Evolutionary conservation across 345 rosid species (phyloP), one percentile per base, ranked within the genome.

Genomic region (Punica granatum): DNA sequence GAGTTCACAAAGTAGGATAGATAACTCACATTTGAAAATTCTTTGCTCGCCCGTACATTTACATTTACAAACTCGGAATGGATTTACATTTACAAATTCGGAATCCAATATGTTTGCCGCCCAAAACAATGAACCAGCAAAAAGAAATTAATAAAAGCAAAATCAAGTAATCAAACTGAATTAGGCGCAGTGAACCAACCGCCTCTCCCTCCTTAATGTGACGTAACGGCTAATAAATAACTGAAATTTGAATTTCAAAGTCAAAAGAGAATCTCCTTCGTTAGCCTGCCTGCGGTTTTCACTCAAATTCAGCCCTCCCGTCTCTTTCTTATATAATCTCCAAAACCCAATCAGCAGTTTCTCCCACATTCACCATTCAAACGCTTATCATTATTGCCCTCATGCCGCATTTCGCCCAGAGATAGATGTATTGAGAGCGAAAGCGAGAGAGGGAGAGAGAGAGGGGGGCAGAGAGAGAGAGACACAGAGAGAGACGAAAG

Each of bases 191-290:
- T 37, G 42, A 37, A 37, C 13, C 7, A 37, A 65, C 68, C 68
- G 68, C 68, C 68, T 43, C 19, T 34, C 39, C 25, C n/a, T n/a
- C n/a, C n/a, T n/a, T n/a, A n/a, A n/a, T n/a, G 28, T 16, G 53
- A 31, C 2, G 58, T 46, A 65, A 65, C 68, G 68, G 56, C 68
- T 53, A 46, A 35, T 36, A 46, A 31, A n/a, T 43, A 43, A 65
- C 68, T 18, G 68, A 65, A 46, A 31, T 65, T 65, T 19, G 31
- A 65, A 65, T 43, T 65, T 65, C 37, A 26, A 65, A 65, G 35
- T 31, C 8, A 19, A 3, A 28, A 30, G 44, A 44, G 6, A 6
- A 21, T 14, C 13, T 46, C 51, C 19, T 2, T 8, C 67, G 28
- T n/a, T 42, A 32, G 43, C 0, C 1, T 7, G 0, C 67, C 21